Base-by-base conservation (phyloP, 169 alveolate genomes). In the Cryptosporidium canis region DNA sequence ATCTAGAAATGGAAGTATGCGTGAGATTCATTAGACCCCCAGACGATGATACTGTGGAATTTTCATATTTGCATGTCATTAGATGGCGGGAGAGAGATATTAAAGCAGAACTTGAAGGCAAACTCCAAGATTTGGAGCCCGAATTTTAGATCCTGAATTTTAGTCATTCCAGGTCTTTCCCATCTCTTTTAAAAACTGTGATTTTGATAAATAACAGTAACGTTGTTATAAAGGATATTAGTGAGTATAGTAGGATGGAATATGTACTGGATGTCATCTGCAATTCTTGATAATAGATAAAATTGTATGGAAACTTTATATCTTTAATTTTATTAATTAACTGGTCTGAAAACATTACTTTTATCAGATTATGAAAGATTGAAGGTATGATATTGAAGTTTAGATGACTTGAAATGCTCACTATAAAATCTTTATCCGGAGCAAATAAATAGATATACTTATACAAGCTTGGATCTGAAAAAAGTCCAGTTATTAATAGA, bases 1-100 rank as follows among this genome's bases (percentile, higher is more conserved):
- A 55, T 27, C 27, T 77, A 35, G 72, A 77, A 53, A 55, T 77
- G 47, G 87, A 77, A 61, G 71, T 31, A 29, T 77, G 87, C 41
- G 14, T 77, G n/a, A 77, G 87, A 77, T 77, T 18, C 61, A 58
- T 18, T 6, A 41, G 44, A n/a, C 41, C 87, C 12, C 24, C 44
- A 27, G 77, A 58, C 21, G 27, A 11, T 3, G 24, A 37, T 58
- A 39, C 44, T 5, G n/a, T 44, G 4, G 37, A 24, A 21, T 43
- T 27, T 44, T 24, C 64, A 33, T 77, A 77, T 55, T n/a, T 77
- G 14, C 87, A 77, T 29, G 72, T 77, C 3, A 18, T 77, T 21
- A 77, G 87, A 77, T 77, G 87, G 87, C n/a, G 29, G 27, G 3
- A n/a, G 39, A 61, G 55, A 55, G 29, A 77, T 43, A 37, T 51